phyloP scores from a whole-genome alignment of 805 yeast species.

The Torulaspora franciscae region DNA sequence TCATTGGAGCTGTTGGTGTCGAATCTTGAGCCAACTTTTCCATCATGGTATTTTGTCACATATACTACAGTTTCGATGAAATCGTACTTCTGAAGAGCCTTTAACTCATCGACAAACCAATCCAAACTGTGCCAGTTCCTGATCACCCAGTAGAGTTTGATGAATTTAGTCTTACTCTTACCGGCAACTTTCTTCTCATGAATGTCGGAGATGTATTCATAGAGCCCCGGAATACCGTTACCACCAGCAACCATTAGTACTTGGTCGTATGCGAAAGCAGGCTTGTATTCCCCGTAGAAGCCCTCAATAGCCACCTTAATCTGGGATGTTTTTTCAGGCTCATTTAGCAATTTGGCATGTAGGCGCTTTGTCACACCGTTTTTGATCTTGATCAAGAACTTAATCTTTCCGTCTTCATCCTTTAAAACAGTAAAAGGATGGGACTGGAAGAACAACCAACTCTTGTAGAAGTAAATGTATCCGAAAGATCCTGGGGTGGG shows the following conservation, averaged over 20 bases:
- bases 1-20: slow-evolving; percentile 4
- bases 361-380: slow-evolving; percentile 53
- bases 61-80: slow-evolving; percentile 35
- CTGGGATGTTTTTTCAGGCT: slow-evolving; percentile 35
- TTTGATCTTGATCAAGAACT: slow-evolving; percentile 39
- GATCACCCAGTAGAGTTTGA: slow-evolving; percentile 59
- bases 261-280: slow-evolving; percentile 37
- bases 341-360: slow-evolving; percentile 30
- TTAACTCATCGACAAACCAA: slow-evolving; percentile 46
- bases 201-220: slow-evolving; percentile 33
- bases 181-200: slow-evolving; percentile 16
- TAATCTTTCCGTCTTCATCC: slow-evolving; percentile 19
- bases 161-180: slow-evolving; percentile 25
- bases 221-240: slow-evolving; percentile 51
- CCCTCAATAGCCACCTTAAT: slow-evolving; percentile 50
- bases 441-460: slow-evolving; percentile 42
- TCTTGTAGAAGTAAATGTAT: slow-evolving; percentile 47
- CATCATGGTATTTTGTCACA: slow-evolving; percentile 50
- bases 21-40: slow-evolving; percentile 13
- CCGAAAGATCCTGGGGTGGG: slow-evolving; percentile 57
- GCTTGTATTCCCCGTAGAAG: slow-evolving; percentile 49
- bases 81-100: slow-evolving; percentile 14
- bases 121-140: slow-evolving; percentile 46
- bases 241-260: slow-evolving; percentile 48
- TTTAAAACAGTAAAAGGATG: slow-evolving; percentile 66